Percentiles rank a stretch among this genome's conserved stretches.
phyloP scores from a whole-genome alignment of 2,329 filamentous ascomycete genomes.

The Aureobasidium zeae region DNA sequence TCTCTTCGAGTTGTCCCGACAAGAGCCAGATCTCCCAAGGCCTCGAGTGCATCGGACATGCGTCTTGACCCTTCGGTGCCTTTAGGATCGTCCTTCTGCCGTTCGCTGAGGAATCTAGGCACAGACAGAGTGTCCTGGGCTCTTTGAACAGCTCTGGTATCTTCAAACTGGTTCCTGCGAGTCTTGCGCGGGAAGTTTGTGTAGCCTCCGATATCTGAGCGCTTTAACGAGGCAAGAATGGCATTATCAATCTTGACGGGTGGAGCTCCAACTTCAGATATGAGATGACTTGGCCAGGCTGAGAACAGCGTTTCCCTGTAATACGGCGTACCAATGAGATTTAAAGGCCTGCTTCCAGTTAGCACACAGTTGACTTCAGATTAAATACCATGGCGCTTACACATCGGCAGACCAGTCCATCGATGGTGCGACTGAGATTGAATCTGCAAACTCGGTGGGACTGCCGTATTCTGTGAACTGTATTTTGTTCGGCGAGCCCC shows the following conservation, averaged over 20 bases:
- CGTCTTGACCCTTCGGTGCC: constrained; percentile 42
- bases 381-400: constrained; percentile 37
- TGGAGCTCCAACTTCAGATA: constrained; percentile 79
- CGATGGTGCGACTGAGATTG: constrained; percentile 45
- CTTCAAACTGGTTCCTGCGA: constrained; percentile 66
- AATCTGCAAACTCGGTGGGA: constrained; percentile 67
- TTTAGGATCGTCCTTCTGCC: constrained; percentile 53
- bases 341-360: constrained; percentile 55
- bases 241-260: constrained; percentile 64
- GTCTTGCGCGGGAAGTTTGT: constrained; percentile 66
- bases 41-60: constrained; percentile 51
- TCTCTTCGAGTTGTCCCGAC: constrained; percentile 67
- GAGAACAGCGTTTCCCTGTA: constrained; percentile 84
- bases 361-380: neutral
- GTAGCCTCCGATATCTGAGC: constrained; percentile 41
- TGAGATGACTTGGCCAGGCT: constrained; percentile 74
- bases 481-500: constrained; percentile 78
- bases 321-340: constrained; percentile 80
- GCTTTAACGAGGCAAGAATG: constrained; percentile 53
- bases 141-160: constrained; percentile 43
- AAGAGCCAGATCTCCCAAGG: constrained; percentile 59
- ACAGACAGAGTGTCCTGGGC: constrained; percentile 56
- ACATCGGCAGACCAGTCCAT: constrained; percentile 47
- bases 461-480: constrained; percentile 76
- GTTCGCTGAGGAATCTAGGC: constrained; percentile 92